phyloP scores from a whole-genome alignment of 768 basidiomycete genomes.

The Mycena chlorophos region DNA sequence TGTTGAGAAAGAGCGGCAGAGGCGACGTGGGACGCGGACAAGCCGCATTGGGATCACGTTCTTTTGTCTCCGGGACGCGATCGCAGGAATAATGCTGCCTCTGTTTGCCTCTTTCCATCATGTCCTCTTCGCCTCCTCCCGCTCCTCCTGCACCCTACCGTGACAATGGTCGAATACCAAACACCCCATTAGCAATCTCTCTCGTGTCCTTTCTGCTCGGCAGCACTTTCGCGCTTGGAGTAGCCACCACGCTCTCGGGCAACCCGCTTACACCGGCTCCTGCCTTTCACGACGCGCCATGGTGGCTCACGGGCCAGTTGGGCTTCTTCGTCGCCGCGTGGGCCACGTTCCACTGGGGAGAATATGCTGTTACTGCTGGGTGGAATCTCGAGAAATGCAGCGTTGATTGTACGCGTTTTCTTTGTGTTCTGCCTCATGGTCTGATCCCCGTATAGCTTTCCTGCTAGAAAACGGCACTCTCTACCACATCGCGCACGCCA shows the following conservation, averaged over 20 bases:
- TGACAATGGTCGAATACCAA: slow-evolving; percentile 64
- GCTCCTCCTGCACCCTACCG: slow-evolving; percentile 33
- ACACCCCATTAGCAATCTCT: slow-evolving; percentile 80
- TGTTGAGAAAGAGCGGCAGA: slow-evolving; percentile 30
- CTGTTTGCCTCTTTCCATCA: slow-evolving; percentile 13
- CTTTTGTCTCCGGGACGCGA: neutral
- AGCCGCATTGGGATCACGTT: slow-evolving; percentile 7
- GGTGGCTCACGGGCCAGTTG: slow-evolving; percentile 75
- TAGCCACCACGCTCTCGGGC: slow-evolving; percentile 48
- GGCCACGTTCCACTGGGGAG: slow-evolving; percentile 89
- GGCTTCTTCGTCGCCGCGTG: slow-evolving; percentile 83
- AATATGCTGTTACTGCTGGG: slow-evolving; percentile 93
- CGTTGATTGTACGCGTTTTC: slow-evolving; percentile 75
- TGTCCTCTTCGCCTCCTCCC: slow-evolving; percentile 30
- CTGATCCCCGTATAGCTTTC: slow-evolving; percentile 60
- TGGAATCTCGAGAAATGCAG: slow-evolving; percentile 94
- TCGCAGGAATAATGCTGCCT: too few relatives aligned
- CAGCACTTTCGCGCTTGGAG: slow-evolving; percentile 60
- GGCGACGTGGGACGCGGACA: slow-evolving; percentile 11
- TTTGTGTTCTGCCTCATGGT: neutral
- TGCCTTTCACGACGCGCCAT: slow-evolving; percentile 21
- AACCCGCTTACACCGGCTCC: slow-evolving; percentile 34
- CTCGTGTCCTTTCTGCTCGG: slow-evolving; percentile 87
- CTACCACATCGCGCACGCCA: slow-evolving; percentile 83
- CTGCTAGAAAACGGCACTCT: slow-evolving; percentile 84